Conservation (phyloP, 345 rosid species). For the Cardamine resedifolia region DNA sequence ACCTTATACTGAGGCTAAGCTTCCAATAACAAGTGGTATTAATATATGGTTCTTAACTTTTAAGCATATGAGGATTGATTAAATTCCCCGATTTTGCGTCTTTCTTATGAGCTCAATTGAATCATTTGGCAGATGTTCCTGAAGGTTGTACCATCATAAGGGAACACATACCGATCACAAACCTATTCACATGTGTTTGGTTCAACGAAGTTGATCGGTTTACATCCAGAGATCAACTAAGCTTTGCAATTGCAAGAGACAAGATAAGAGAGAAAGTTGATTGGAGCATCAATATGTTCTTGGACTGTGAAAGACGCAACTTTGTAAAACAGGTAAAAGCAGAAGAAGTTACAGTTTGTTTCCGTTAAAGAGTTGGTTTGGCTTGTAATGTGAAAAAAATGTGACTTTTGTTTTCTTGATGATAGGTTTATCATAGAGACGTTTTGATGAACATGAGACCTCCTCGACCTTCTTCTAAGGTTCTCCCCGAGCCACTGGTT, state of each 20-base stretch:
- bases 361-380: background rate
- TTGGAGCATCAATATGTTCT: slow-evolving; percentile 76
- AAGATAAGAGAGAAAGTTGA: slow-evolving; percentile 64
- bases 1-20: slow-evolving; percentile 71
- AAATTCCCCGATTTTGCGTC: background rate
- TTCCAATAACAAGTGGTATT: slow-evolving; percentile 85
- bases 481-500: slow-evolving; percentile 28
- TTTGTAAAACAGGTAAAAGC: slow-evolving; percentile 77
- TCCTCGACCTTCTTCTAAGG: slow-evolving; percentile 36
- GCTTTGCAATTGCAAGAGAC: slow-evolving; percentile 87
- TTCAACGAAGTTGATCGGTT: slow-evolving; percentile 92
- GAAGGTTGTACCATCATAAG: slow-evolving; percentile 87
- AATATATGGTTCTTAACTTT: background rate
- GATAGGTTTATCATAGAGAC: slow-evolving; percentile 79
- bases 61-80: background rate
- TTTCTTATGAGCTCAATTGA: background rate
- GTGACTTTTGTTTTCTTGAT: background rate
- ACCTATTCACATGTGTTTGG: slow-evolving; percentile 88
- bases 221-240: slow-evolving; percentile 88
- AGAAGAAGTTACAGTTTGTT: background rate
- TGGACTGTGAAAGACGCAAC: slow-evolving; percentile 93
- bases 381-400: background rate
- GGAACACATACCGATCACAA: slow-evolving; percentile 79
- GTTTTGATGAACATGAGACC: slow-evolving; percentile 71
- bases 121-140: slow-evolving; percentile 75